A percentile compares a stretch with the other conserved stretches of the same genome.
These are phyloP conservation scores for Pleurotus ostreatus DNA, from an alignment of 768 basidiomycete species.

Conservation along the genomic window DNA sequence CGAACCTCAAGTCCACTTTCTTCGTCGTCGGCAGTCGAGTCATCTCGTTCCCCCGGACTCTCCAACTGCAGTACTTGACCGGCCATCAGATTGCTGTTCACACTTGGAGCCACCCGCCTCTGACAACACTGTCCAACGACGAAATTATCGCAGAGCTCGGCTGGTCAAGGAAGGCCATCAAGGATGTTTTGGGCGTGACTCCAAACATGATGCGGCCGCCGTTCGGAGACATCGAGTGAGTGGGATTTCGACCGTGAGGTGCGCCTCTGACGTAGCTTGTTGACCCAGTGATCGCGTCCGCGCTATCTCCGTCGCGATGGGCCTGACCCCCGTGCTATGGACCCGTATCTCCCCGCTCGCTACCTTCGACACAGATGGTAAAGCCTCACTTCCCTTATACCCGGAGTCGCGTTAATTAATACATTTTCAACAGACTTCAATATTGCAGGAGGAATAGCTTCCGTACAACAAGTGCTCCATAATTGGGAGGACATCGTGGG, in stretches of 20 bases:
- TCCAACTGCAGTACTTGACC: slow-evolving; percentile 72
- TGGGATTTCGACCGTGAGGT: slow-evolving; percentile 6
- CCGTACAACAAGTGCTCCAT: slow-evolving; percentile 54
- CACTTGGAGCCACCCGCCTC: slow-evolving; percentile 66
- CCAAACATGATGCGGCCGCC: slow-evolving; percentile 81
- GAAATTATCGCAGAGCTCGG: slow-evolving; percentile 85
- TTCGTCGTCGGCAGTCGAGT: slow-evolving; percentile 83
- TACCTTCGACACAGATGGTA: slow-evolving; percentile 72
- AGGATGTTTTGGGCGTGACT: slow-evolving; percentile 74
- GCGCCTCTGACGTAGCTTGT: background rate
- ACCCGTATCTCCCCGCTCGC: slow-evolving; percentile 55
- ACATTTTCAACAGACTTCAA: slow-evolving; percentile 59
- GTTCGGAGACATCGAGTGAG: slow-evolving; percentile 75
- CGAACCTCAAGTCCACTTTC: slow-evolving; percentile 76
- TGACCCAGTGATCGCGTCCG: slow-evolving; percentile 74
- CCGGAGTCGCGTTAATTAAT: slow-evolving; percentile 3
- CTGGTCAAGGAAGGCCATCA: slow-evolving; percentile 83
- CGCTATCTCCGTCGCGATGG: slow-evolving; percentile 79
- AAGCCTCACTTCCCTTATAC: slow-evolving; percentile 10
- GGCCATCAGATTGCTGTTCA: slow-evolving; percentile 76
- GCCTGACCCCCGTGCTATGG: slow-evolving; percentile 82
- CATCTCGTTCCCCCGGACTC: slow-evolving; percentile 62
- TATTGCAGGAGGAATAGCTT: slow-evolving; percentile 61
- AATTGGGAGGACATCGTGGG: slow-evolving; percentile 74
- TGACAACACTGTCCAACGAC: slow-evolving; percentile 76